Evolutionary conservation across 2,329 filamentous ascomycete species (phyloP), one percentile per base, ranked within the genome.

Genomic region (Aaosphaeria arxii): DNA sequence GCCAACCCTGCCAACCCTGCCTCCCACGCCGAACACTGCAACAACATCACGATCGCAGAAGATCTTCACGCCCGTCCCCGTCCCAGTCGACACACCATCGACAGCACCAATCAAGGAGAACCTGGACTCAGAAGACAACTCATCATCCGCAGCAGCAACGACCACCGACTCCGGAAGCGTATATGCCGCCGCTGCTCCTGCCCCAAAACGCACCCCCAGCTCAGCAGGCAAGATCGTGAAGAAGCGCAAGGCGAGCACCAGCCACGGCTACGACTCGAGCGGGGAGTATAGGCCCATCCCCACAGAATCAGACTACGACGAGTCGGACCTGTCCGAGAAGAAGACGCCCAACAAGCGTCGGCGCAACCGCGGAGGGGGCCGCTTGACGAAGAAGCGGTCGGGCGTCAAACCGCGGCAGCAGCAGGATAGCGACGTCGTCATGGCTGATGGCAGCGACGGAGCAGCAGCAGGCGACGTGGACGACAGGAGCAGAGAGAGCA

Each of bases 1-100:
- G 5, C 68, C 69, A 5, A 69, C 73, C 1, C 54, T 67, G 13
- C 73, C 72, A 0, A 59, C 67, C 11, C 43, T 74, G 30, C 65
- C 64, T 17, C 65, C 62, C 40, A 54, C 55, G 3, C 52, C 55
- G n/a, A 53, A 48, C 13, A 35, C 48, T 47, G 29, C 39, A 41
- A 28, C 17, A 4, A 41, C 17, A 24, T 24, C 17, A 24, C 17
- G 39, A 9, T 24, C 11, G 39, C 7, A 36, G 9, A 17, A 41
- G 9, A 11, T 41, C 39, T 24, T 24, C 39, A 41, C 39, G 24
- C 39, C 9, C 9, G 11, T 41, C 7, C 39, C 11, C 11, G 39
- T 11, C 7, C 11, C 39, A 41, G 39, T 24, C n/a, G 9, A 36
- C 33, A 36, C 33, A 2, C n/a, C 33, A 13, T 13, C 33, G 9